These are phyloP conservation scores for Penicillium cataractarum DNA, from an alignment of 495 filamentous ascomycete species.

Conservation along the genomic window DNA sequence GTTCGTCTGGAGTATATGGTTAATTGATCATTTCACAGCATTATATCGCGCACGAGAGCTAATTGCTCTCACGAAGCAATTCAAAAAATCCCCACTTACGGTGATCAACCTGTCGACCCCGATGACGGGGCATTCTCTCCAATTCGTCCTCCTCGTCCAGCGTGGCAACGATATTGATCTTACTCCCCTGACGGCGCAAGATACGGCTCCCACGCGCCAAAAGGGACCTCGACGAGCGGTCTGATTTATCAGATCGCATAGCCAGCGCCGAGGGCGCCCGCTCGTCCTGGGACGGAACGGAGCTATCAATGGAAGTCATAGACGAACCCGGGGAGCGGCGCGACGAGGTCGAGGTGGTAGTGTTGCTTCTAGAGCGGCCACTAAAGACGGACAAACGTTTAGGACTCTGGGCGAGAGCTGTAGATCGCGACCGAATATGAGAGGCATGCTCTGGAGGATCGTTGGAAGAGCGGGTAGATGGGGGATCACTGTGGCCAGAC, in stretches of 20 bases:
- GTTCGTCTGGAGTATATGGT: conserved; percentile 31
- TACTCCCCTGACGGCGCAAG: conserved; percentile 55
- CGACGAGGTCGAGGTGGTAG: conserved; percentile 45
- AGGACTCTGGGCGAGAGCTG: conserved; percentile 43
- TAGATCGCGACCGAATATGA: conserved; percentile 49
- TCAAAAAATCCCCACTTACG: conserved; percentile 33
- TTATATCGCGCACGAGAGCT: neutral
- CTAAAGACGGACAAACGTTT: conserved; percentile 49
- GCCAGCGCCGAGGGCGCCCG: conserved; percentile 36
- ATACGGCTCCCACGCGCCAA: conserved; percentile 55
- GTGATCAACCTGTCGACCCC: conserved; percentile 34
- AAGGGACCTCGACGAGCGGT: conserved; percentile 47
- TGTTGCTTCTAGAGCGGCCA: conserved; percentile 51
- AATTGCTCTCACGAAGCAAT: conserved; percentile 6
- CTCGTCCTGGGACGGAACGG: conserved; percentile 34
- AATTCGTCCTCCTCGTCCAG: conserved; percentile 51
- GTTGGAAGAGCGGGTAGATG: conserved; percentile 42
- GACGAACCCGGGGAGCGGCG: conserved; percentile 45
- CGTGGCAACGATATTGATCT: conserved; percentile 52
- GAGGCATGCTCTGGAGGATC: conserved; percentile 42
- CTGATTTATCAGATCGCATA: conserved; percentile 39
- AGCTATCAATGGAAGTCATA: conserved; percentile 43
- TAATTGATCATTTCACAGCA: neutral
- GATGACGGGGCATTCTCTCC: conserved; percentile 39
- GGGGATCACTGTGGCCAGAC: conserved; percentile 36